These are phyloP conservation scores for Silene latifolia DNA, from an alignment of 148 eudicot genomes.

Conservation along the genomic window DNA sequence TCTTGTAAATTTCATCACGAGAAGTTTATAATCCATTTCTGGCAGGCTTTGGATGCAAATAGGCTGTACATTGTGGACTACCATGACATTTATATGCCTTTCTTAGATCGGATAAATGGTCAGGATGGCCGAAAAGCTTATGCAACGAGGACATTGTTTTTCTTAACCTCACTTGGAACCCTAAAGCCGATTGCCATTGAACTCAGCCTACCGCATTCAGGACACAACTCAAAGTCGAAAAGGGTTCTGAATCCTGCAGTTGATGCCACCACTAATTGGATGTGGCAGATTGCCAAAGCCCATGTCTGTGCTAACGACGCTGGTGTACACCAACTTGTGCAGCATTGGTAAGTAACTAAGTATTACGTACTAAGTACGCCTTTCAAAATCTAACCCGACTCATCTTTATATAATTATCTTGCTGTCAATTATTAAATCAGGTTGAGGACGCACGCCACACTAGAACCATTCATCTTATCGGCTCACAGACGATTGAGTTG, in stretches of 20 bases:
- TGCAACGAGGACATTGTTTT: slow-evolving; percentile 77
- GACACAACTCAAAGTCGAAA: slow-evolving; percentile 50
- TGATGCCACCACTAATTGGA: slow-evolving; percentile 79
- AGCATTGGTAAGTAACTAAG: slow-evolving; percentile 87
- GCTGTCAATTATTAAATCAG: slow-evolving; percentile 25
- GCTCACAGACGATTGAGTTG: slow-evolving; percentile 86
- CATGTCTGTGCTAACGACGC: slow-evolving; percentile 96
- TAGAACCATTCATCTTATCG: slow-evolving; percentile 81
- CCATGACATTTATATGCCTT: slow-evolving; percentile 84
- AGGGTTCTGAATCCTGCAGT: slow-evolving; percentile 74
- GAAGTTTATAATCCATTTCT: no score
- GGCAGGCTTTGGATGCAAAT: slow-evolving; percentile 78
- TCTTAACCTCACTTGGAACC: slow-evolving; percentile 64
- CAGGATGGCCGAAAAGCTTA: slow-evolving; percentile 81
- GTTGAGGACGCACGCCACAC: slow-evolving; percentile 75
- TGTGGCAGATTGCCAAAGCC: slow-evolving; percentile 88
- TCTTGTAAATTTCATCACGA: no score
- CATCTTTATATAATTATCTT: not conserved
- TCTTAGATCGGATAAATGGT: slow-evolving; percentile 69
- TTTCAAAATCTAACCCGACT: not conserved
- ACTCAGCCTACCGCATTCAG: slow-evolving; percentile 60
- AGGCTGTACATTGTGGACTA: slow-evolving; percentile 74
- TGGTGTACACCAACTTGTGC: slow-evolving; percentile 84
- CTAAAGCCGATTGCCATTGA: slow-evolving; percentile 96
- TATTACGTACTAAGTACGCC: no score